These are phyloP conservation scores for Penicillium sp. DNA, from an alignment of 2,329 filamentous ascomycete species.

Conservation along the genomic window DNA sequence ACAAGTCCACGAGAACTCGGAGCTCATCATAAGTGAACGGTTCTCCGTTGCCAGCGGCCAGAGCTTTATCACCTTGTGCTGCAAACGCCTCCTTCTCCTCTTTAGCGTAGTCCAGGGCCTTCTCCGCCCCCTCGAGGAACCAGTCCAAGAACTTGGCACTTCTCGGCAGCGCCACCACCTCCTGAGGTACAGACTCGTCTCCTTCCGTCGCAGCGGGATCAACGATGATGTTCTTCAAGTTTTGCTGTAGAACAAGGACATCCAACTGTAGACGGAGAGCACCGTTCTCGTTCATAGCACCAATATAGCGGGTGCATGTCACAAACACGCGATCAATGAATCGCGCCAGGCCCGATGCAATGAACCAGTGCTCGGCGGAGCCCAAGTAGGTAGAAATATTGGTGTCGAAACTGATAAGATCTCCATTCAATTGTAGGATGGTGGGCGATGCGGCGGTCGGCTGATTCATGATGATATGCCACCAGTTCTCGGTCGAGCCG, in stretches of 20 bases:
- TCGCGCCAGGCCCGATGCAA: slow-evolving; percentile 75
- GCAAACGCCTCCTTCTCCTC: slow-evolving; percentile 51
- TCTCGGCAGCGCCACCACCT: slow-evolving; percentile 50
- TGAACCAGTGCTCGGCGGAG: slow-evolving; percentile 72
- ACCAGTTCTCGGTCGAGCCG: slow-evolving; percentile 74
- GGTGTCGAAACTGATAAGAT: slow-evolving; percentile 86
- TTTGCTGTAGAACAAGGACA: slow-evolving; percentile 93
- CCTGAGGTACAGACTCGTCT: slow-evolving; percentile 29
- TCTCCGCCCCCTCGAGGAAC: slow-evolving; percentile 55
- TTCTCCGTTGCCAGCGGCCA: slow-evolving; percentile 48
- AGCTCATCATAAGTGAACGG: slow-evolving; percentile 55
- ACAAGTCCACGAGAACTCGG: slow-evolving; percentile 52
- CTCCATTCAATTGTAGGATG: slow-evolving; percentile 81
- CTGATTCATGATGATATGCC: slow-evolving; percentile 50
- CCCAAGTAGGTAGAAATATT: slow-evolving; percentile 76
- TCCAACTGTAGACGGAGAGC: slow-evolving; percentile 91
- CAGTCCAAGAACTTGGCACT: slow-evolving; percentile 56
- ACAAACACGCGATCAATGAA: slow-evolving; percentile 83
- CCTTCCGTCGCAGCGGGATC: slow-evolving; percentile 29
- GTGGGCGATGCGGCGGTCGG: slow-evolving; percentile 61
- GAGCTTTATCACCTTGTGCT: slow-evolving; percentile 41
- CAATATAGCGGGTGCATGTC: slow-evolving; percentile 71
- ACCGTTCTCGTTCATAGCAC: slow-evolving; percentile 83
- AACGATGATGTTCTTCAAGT: slow-evolving; percentile 85
- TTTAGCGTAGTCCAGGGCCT: slow-evolving; percentile 52